These are phyloP conservation scores for Periconia macrospinosa DNA, from an alignment of 2,329 filamentous ascomycete species.

Conservation along the genomic window DNA sequence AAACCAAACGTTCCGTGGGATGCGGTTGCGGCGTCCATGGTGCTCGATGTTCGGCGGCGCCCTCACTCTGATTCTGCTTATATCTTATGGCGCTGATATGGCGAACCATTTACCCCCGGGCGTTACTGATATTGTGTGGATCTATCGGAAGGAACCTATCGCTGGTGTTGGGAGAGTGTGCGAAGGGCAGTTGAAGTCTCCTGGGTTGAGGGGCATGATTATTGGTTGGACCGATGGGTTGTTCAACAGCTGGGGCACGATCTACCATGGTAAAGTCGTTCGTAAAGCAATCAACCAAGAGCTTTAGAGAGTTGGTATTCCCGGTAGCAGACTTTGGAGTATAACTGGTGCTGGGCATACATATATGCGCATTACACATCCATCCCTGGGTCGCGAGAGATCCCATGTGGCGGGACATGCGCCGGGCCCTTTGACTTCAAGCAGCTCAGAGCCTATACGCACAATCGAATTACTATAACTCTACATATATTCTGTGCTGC, in stretches of 20 bases:
- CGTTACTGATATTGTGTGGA: slow-evolving; percentile 11
- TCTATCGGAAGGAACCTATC: slow-evolving; percentile 7
- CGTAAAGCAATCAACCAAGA: background rate
- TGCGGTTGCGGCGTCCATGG: slow-evolving; percentile 5
- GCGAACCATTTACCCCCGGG: slow-evolving; percentile 8
- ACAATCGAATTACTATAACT: too few relatives aligned
- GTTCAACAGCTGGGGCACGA: slow-evolving; percentile 9
- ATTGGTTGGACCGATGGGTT: slow-evolving; percentile 15
- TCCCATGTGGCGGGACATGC: too few relatives aligned
- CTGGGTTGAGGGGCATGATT: slow-evolving; percentile 11
- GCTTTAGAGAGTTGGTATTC: too few relatives aligned
- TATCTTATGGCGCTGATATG: slow-evolving; percentile 6
- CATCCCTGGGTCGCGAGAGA: too few relatives aligned
- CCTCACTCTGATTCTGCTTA: slow-evolving; percentile 8
- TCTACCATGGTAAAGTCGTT: slow-evolving; percentile 6
- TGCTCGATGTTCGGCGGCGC: slow-evolving; percentile 12
- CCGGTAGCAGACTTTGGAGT: too few relatives aligned
- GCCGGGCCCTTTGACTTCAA: too few relatives aligned
- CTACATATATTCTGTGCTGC: too few relatives aligned
- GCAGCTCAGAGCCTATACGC: too few relatives aligned
- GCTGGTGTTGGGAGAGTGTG: slow-evolving; percentile 8
- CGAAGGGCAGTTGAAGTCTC: slow-evolving; percentile 2
- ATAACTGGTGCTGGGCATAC: too few relatives aligned
- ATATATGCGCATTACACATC: too few relatives aligned
- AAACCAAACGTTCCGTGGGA: too few relatives aligned